Base-by-base conservation (phyloP, 2,329 filamentous ascomycete genomes). In the Chaetothyriales sp. region DNA sequence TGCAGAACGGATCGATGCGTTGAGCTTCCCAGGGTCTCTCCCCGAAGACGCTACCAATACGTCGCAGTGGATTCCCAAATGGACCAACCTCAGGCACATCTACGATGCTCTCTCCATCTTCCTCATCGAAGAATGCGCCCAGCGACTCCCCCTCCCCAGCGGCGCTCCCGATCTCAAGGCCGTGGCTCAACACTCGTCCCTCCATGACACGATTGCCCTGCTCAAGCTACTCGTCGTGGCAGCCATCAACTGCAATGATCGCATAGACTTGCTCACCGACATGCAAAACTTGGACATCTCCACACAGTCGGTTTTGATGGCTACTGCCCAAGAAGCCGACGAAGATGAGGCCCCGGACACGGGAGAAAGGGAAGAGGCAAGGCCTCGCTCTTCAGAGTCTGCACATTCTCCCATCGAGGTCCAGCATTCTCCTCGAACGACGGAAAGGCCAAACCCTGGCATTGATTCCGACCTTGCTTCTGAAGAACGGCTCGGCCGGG, bases 211-310 rank as follows among this genome's bases (percentile, higher is more conserved):
- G 46, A 67, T 71, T 51, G 70, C 83, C 70, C 70, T 85, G 48
- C 69, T 85, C 44, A 78, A 79, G 53, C 71, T 84, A 51, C 74
- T 84, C 63, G 70, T 85, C 19, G 75, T 81, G 52, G 75, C 74
- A n/a, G 78, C 78, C 22, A 76, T 81, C 56, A 74, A 76, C 62
- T 80, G 80, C 10, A 74, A 77, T 22, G 75, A 78, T 50, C 66
- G 69, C 15, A 74, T 74, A 52, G 70, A 72, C 33, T 81, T 80
- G 61, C 72, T 83, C 52, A 65, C 67, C 45, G 71, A 67, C 44
- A 68, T 74, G 56, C 69, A 70, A 57, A 64, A 63, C 43, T 56
- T 75, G 44, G 68, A 66, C 44, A 68, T 67, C 4, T 62, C 67
- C 33, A 72, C 70, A 3, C 70, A 73, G 53, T 67, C 70, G 52